Conservation (phyloP, 176 grass and related monocot genomes). For the Eragrostis curvula region DNA sequence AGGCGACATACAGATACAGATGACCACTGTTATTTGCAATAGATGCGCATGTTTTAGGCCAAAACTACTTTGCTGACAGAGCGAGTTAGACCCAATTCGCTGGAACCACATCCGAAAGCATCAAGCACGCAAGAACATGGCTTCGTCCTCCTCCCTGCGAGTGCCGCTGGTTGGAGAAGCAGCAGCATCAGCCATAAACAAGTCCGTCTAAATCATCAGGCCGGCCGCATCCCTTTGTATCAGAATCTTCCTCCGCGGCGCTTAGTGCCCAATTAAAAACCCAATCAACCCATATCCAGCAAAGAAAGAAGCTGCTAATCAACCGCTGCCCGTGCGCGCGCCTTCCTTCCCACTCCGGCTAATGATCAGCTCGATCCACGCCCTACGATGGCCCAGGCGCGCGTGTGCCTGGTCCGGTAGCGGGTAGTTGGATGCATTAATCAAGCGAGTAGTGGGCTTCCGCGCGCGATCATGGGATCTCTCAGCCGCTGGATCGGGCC, state of each 20-base stretch:
- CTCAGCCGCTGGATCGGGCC: background rate
- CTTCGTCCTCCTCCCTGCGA: background rate
- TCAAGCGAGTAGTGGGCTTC: background rate
- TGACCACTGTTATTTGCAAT: too few relatives aligned
- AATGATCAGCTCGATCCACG: conserved; percentile 10
- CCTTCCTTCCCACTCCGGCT: background rate
- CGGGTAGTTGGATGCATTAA: conserved; percentile 31
- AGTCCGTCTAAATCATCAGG: background rate
- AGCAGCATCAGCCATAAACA: background rate
- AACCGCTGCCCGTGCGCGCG: background rate
- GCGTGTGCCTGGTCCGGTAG: background rate
- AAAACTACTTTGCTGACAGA: too few relatives aligned
- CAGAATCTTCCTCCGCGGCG: background rate
- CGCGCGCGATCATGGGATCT: conserved; percentile 41
- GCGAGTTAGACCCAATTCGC: too few relatives aligned
- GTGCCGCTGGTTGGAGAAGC: too few relatives aligned
- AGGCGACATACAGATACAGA: too few relatives aligned
- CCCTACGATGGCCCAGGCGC: conserved; percentile 31
- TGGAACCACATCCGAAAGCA: too few relatives aligned
- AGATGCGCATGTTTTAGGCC: too few relatives aligned
- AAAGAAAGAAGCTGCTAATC: background rate
- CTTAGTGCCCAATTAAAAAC: background rate
- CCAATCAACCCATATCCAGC: background rate
- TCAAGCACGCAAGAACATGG: background rate
- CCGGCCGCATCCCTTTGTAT: background rate